phyloP scores from a whole-genome alignment of 1,284 basidiomycete species.

The Ganoderma lucidum region DNA sequence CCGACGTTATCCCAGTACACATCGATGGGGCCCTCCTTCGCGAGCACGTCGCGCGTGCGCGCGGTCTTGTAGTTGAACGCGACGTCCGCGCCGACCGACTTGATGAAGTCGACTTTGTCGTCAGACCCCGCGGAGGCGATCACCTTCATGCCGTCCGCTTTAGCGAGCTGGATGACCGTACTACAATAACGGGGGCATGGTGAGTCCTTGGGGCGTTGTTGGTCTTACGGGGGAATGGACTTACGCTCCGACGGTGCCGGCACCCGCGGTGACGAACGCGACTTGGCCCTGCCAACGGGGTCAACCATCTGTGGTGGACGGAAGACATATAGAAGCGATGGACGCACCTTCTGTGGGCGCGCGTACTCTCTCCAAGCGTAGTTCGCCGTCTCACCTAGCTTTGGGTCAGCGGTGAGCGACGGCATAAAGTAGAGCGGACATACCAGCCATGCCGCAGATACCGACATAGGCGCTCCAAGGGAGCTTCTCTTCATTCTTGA shows the following conservation, averaged over 20 bases:
- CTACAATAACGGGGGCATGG: slow-evolving; percentile 29
- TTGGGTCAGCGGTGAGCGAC: neutral
- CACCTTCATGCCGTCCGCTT: slow-evolving; percentile 68
- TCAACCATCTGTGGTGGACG: neutral
- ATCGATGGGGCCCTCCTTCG: slow-evolving; percentile 55
- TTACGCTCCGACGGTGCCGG: slow-evolving; percentile 33
- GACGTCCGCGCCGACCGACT: slow-evolving; percentile 69
- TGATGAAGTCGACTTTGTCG: slow-evolving; percentile 71
- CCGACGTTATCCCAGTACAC: slow-evolving; percentile 65
- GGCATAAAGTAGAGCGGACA: neutral
- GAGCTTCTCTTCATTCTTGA: slow-evolving; percentile 39
- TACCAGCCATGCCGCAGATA: slow-evolving; percentile 43
- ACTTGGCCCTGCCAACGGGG: slow-evolving; percentile 30
- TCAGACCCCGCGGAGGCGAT: slow-evolving; percentile 77
- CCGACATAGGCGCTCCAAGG: slow-evolving; percentile 44
- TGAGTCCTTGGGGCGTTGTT: neutral
- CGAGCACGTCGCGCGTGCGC: slow-evolving; percentile 56
- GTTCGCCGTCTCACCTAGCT: slow-evolving; percentile 37
- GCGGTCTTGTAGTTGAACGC: slow-evolving; percentile 78
- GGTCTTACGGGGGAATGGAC: neutral
- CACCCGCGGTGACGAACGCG: slow-evolving; percentile 34
- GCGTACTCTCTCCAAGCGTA: slow-evolving; percentile 37
- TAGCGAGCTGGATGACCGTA: slow-evolving; percentile 66
- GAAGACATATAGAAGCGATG: neutral
- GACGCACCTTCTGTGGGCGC: slow-evolving; percentile 29